Evolutionary conservation across 306 rosid genomes (phyloP).

Genomic region (Prunus padus): DNA sequence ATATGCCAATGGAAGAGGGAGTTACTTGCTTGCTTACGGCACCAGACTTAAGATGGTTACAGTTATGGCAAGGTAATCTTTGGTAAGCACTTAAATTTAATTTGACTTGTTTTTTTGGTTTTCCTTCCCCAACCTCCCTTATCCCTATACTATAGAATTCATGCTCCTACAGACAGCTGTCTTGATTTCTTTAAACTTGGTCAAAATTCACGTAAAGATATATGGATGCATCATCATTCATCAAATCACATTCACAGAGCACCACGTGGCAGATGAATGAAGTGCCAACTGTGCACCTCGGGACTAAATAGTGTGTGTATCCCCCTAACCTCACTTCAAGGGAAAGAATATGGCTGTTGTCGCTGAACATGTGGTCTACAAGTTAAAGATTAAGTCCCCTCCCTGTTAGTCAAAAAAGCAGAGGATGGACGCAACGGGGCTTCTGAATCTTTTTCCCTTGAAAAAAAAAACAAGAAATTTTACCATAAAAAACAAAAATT

Average conservation of each 20-base stretch:
- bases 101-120: not conserved
- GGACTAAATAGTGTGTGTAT: too few relatives aligned
- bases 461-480: not conserved
- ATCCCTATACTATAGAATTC: not conserved
- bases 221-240: not conserved
- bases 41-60: not conserved
- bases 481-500: not conserved
- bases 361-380: not conserved
- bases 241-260: not conserved
- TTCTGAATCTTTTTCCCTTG: not conserved
- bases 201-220: not conserved
- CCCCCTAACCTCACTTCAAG: not conserved
- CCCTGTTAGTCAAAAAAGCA: too few relatives aligned
- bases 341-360: not conserved
- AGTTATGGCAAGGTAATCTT: not conserved
- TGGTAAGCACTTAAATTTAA: not conserved
- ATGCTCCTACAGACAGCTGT: not conserved
- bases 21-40: not conserved
- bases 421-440: too few relatives aligned
- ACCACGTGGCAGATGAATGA: not conserved
- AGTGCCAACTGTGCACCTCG: not conserved
- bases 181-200: not conserved
- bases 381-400: not conserved
- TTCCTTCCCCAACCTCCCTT: too few relatives aligned
- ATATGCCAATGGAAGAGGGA: too few relatives aligned